Conservation (phyloP, 2,329 filamentous ascomycete species). For the Cercospora sp. region DNA sequence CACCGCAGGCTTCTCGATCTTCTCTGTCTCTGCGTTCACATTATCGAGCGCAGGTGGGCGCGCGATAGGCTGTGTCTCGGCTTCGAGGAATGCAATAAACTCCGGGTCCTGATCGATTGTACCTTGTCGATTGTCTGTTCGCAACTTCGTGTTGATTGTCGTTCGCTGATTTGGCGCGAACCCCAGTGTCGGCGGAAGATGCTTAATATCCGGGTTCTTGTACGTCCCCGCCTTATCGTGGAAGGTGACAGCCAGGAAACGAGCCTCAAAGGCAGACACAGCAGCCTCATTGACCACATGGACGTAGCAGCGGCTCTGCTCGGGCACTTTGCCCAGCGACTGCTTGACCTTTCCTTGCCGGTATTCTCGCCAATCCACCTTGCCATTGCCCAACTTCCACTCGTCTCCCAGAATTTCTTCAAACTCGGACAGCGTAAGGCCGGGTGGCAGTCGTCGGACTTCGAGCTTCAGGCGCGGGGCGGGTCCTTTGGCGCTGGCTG, state of each 20-base stretch:
- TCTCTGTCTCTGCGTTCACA: constrained; percentile 51
- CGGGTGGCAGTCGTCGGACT: constrained; percentile 80
- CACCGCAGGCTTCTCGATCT: constrained; percentile 59
- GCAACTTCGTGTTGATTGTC: constrained; percentile 66
- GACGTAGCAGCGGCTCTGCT: constrained; percentile 77
- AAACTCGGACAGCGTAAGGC: constrained; percentile 78
- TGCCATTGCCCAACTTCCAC: constrained; percentile 79
- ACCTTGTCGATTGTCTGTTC: constrained; percentile 81
- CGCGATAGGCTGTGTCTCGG: constrained; percentile 71
- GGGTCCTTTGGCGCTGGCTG: constrained; percentile 43
- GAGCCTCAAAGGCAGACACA: constrained; percentile 66
- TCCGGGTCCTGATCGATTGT: constrained; percentile 96
- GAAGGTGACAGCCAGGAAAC: constrained; percentile 69
- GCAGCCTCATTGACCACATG: constrained; percentile 73
- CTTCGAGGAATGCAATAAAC: constrained; percentile 90
- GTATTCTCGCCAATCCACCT: constrained; percentile 80
- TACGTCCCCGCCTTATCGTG: constrained; percentile 78
- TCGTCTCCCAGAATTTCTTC: constrained; percentile 69
- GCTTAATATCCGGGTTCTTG: constrained; percentile 67
- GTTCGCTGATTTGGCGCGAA: constrained; percentile 82
- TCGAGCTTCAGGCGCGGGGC: constrained; percentile 77
- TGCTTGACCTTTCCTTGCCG: constrained; percentile 71
- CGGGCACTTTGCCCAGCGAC: constrained; percentile 81
- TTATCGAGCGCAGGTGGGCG: constrained; percentile 54
- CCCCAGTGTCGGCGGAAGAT: constrained; percentile 74